Conservation (phyloP, 116 monocot species). For the Thalassia testudinum region DNA sequence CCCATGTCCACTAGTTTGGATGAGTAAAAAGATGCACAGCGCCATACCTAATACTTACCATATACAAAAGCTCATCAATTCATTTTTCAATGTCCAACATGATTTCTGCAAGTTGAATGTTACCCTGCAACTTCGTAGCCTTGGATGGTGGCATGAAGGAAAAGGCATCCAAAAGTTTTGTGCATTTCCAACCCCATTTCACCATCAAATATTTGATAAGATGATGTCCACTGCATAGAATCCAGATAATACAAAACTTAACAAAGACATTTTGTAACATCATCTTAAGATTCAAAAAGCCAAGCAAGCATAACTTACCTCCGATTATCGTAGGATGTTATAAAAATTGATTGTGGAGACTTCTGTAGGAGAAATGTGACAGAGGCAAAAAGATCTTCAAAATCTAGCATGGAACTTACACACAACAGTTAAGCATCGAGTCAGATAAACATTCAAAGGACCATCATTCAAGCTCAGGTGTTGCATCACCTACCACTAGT, state of each 20-base stretch:
- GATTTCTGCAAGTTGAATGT: constrained; percentile 86
- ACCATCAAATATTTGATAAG: constrained; percentile 91
- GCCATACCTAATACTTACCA: too few relatives aligned
- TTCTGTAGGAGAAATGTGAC: constrained; percentile 63
- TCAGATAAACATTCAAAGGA: neutral
- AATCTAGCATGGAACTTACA: constrained; percentile 25
- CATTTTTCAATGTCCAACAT: neutral
- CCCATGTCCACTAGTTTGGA: too few relatives aligned
- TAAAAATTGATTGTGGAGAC: constrained; percentile 68
- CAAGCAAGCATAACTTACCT: constrained; percentile 23
- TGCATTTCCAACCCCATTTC: constrained; percentile 89
- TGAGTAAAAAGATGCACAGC: too few relatives aligned
- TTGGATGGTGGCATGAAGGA: constrained; percentile 71
- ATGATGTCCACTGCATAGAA: constrained; percentile 75
- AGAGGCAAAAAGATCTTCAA: constrained; percentile 84
- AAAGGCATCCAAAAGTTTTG: constrained; percentile 71
- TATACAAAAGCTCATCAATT: too few relatives aligned
- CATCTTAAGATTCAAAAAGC: neutral
- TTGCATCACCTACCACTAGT: constrained; percentile 31
- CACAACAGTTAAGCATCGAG: neutral
- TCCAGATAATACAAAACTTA: neutral
- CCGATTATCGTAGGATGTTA: constrained; percentile 85
- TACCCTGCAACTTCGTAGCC: constrained; percentile 60
- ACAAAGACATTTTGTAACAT: neutral
- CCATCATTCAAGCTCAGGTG: neutral